Evolutionary conservation across 2,329 filamentous ascomycete genomes (phyloP).

Genomic region (Aspergillus sp.): DNA sequence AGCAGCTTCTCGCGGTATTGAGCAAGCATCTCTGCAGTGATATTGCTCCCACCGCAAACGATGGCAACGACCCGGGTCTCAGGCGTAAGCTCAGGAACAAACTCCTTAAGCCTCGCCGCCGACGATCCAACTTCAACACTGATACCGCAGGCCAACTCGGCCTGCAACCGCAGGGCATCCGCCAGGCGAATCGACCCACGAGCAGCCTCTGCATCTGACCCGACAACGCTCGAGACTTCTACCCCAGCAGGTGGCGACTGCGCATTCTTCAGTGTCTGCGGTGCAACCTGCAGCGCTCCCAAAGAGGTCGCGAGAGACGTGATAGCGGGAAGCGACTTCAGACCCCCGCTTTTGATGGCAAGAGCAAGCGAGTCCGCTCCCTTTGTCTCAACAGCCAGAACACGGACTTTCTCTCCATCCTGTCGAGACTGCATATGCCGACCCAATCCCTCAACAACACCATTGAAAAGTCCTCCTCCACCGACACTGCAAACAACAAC

Average conservation of each 20-base stretch:
- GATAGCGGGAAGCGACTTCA: constrained; percentile 68
- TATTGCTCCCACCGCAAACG: constrained; percentile 53
- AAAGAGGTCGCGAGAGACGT: constrained; percentile 74
- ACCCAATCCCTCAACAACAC: constrained; percentile 68
- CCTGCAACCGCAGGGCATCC: constrained; percentile 76
- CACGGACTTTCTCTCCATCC: constrained; percentile 35
- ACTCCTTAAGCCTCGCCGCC: constrained; percentile 28
- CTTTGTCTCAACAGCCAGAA: constrained; percentile 73
- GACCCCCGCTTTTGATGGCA: constrained; percentile 56
- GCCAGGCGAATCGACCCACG: constrained; percentile 73
- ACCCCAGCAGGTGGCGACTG: constrained; percentile 42
- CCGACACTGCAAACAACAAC: constrained; percentile 78
- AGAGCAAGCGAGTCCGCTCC: constrained; percentile 71
- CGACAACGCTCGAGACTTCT: constrained; percentile 62
- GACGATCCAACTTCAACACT: constrained; percentile 59
- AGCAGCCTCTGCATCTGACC: constrained; percentile 76
- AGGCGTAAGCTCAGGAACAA: constrained; percentile 30
- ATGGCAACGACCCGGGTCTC: constrained; percentile 43
- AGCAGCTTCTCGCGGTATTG: constrained; percentile 52
- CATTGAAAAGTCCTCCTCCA: constrained; percentile 77
- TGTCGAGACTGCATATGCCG: constrained; percentile 22
- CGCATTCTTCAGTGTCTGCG: constrained; percentile 66
- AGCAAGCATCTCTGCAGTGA: constrained; percentile 56
- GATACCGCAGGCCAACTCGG: constrained; percentile 83
- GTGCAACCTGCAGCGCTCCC: constrained; percentile 68